Base-by-base conservation (phyloP, 176 grass and related monocot genomes). In the Avena sativa region DNA sequence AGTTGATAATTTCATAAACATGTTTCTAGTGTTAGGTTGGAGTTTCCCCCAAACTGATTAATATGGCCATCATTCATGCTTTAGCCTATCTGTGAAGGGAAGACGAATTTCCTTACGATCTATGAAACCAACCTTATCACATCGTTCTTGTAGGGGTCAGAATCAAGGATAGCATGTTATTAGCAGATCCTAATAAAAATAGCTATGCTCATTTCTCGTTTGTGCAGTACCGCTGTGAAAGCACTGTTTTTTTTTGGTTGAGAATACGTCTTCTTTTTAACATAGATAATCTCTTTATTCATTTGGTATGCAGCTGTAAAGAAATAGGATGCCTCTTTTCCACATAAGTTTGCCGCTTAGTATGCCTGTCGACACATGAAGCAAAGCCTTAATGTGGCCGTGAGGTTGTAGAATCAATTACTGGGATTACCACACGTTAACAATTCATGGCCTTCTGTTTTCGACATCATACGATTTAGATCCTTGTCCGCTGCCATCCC, bases 261-360 rank as follows among this genome's bases (percentile, higher is more conserved):
- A 71, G 69, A 71, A n/a, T 6, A 20, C 20, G 16, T 20, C 0
- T 71, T 32, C 11, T 69, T 71, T 43, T 20, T 38, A 43, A 69
- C 30, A 20, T 44, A 71, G 36, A 71, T 1, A 71, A 71, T 71
- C 40, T 7, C 36, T 16, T 12, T n/a, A 44, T 46, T 71, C 9
- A 71, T 71, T 71, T 43, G 17, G 38, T 46, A n/a, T 44, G 46
- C 38, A 20, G 6, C 21, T 71, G 38, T 38, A 46, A 19, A 71
- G 38, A 46, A 71, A 71, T 36, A 36, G 67, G 34, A 71, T 71
- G 36, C 67, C 34, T 71, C 36, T 71, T 71, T 71, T 71, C 67
- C 16, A n/a, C 67, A 43, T 8, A 71, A 71, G 67, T 44, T 16
- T 44, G 67, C 36, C 17, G 9, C 34, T 9, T 71, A 71, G 4